A percentile compares a stretch with the other conserved stretches of the same genome.
phyloP scores from a whole-genome alignment of 768 basidiomycete species.

The Tylopilus intermedius region DNA sequence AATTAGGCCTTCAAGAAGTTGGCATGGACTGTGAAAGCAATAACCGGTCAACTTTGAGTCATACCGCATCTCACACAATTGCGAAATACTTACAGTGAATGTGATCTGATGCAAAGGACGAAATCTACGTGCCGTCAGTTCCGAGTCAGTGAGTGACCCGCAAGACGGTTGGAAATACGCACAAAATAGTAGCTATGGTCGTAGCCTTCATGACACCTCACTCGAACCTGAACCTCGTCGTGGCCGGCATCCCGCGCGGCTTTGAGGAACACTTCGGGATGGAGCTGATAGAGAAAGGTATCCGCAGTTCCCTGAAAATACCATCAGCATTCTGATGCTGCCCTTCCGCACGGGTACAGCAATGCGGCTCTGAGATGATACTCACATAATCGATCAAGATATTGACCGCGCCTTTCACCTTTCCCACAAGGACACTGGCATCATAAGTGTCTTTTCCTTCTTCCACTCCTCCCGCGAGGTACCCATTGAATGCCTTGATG shows the following conservation, averaged over 20 bases:
- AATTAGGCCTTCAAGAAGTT: slow-evolving; percentile 72
- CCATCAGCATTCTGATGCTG: neutral
- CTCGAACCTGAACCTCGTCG: slow-evolving; percentile 69
- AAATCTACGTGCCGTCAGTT: slow-evolving; percentile 50
- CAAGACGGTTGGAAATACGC: slow-evolving; percentile 14
- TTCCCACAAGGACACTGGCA: slow-evolving; percentile 75
- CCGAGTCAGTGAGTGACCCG: neutral
- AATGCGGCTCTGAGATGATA: neutral
- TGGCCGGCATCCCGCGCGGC: slow-evolving; percentile 72
- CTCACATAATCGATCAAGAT: slow-evolving; percentile 85
- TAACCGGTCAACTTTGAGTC: slow-evolving; percentile 7
- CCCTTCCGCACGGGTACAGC: neutral
- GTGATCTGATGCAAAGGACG: slow-evolving; percentile 86
- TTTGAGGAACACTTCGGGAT: slow-evolving; percentile 83
- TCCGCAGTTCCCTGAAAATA: slow-evolving; percentile 65
- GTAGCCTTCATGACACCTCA: slow-evolving; percentile 77
- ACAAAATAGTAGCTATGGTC: slow-evolving; percentile 91
- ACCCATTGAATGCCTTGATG: slow-evolving; percentile 83
- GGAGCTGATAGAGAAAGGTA: slow-evolving; percentile 81
- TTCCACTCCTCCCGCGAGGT: slow-evolving; percentile 68
- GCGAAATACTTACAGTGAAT: slow-evolving; percentile 63
- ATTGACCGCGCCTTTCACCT: slow-evolving; percentile 57
- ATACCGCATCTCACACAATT: neutral
- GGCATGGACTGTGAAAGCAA: slow-evolving; percentile 62
- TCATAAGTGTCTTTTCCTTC: slow-evolving; percentile 78